Evolutionary conservation across 352 stramenopile genomes (phyloP), one percentile per base, ranked within the genome.

Genomic region (Phytophthora hibernalis): DNA sequence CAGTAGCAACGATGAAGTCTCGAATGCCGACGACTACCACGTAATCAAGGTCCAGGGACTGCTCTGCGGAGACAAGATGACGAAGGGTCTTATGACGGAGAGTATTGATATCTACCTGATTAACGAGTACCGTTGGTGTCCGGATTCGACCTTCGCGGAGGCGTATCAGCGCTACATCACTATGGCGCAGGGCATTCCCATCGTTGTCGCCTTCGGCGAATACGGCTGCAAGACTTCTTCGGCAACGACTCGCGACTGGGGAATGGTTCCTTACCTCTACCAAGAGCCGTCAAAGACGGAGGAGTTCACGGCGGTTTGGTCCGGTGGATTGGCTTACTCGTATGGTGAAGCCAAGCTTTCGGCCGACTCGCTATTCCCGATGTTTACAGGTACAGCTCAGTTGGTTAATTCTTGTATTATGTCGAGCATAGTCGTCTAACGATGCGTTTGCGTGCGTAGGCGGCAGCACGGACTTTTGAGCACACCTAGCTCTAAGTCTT

Each of bases 21-120:
- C 70, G 9, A 78, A 88, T 13, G 80, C 88, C 4, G 86, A 96
- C 48, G 82, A 94, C 42, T 96, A 94, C 50, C 82, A 93, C 66
- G 74, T 85, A 24, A 61, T 94, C 15, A 93, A 94, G 68, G 69
- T 95, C n/a, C 87, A 95, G 76, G 86, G 86, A 13, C 69, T 96
- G 5, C 70, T 96, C 4, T 96, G 88, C 35, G 88, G 87, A 60
- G 88, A 96, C 72, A 90, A 79, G 54, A 91, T 95, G 80, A 84
- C 78, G 35, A 73, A 96, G 52, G 88, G 88, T 15, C 72, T 91
- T 68, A 95, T 92, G 85, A 15, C 76, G 43, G 80, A 90, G 61
- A 93, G 83, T 72, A 94, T 96, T 44, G 88, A 96, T 63, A 95
- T 96, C 26, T 95, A 93, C 61, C 60, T 96, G 30, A 92, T 96